phyloP scores from a whole-genome alignment of 2,329 filamentous ascomycete species.

The Diaporthe velutina region DNA sequence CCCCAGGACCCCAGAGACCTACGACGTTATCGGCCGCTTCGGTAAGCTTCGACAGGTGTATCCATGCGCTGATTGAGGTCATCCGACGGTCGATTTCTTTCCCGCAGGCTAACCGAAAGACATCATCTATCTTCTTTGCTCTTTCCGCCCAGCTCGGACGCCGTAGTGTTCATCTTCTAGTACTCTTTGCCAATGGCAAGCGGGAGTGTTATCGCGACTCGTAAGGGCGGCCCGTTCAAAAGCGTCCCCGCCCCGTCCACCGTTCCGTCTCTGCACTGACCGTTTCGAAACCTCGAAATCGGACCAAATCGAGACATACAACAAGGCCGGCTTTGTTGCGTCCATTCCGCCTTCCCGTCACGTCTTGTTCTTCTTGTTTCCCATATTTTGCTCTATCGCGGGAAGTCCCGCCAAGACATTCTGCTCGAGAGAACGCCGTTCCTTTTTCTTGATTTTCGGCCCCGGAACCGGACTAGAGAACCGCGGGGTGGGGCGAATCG shows the following conservation, averaged over 20 bases:
- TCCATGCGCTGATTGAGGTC: conserved; percentile 28
- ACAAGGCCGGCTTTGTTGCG: not conserved
- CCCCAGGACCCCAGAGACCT: not conserved
- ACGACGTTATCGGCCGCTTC: conserved; percentile 23
- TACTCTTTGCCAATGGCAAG: conserved; percentile 11
- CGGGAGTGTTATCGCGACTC: conserved; percentile 20
- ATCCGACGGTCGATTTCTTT: conserved; percentile 14
- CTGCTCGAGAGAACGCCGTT: not conserved
- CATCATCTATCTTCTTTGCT: not conserved
- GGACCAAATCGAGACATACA: conserved; percentile 8
- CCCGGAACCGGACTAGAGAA: conserved; percentile 16
- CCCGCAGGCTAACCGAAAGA: not conserved
- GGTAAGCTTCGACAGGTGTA: conserved; percentile 16
- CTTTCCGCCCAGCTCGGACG: not conserved
- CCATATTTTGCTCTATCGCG: conserved; percentile 51
- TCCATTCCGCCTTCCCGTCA: not conserved
- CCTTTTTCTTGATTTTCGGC: not conserved
- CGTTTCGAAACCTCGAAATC: conserved; percentile 2
- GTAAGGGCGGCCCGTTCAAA: not conserved
- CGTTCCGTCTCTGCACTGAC: conserved; percentile 4
- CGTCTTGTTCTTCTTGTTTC: conserved; percentile 47
- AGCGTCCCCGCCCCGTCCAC: not conserved
- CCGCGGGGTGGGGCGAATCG: conserved; percentile 1
- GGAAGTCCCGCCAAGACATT: conserved; percentile 3
- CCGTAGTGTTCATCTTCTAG: not conserved